Base-by-base conservation (phyloP, 73 alveolate species). In the Paramecium pentaurelia region DNA sequence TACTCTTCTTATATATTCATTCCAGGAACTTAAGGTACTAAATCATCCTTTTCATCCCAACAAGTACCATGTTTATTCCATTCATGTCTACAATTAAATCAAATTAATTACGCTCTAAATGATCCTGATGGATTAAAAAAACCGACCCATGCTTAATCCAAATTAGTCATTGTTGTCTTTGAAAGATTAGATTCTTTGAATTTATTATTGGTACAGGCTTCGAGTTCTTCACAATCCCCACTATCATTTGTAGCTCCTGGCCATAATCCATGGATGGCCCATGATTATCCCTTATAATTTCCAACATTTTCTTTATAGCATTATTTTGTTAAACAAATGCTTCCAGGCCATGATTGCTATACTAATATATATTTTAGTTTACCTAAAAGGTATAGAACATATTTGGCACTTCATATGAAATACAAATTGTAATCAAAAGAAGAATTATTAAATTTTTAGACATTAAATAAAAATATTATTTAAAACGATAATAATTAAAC, bases 21-120 rank as follows among this genome's bases (percentile, higher is more conserved):
- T 18, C 90, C 90, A 14, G 38, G 8, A 8, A 28, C 40, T 77
- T 77, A 45, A 42, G 90, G 90, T 5, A 77, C 90, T 77, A 77
- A 77, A 77, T 77, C 75, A 60, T 60, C 71, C 30, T 70, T 60
- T 10, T 77, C 93, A 68, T 87, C 86, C 85, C 85, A 87, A 54
- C 93, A 87, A 10, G 93, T 64, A 64, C 89, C 93, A 77, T 87
- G 93, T 25, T 87, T 87, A 60, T 28, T 60, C 93, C 93, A 87
- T 87, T 87, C 93, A 64, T 87, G 93, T 32, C 90, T 77, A 28
- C 7, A 3, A 7, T 4, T 40, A 3, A 3, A 40, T 40, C n/a
- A 40, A 12, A 36, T 36, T 10, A 75, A 75, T 8, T 77, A 77
- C 90, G 42, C 71, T 40, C 90, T 77, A 77, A 77, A 77, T 42